Evolutionary conservation across 176 grass and related monocot species (phyloP).

Genomic region (Musa schizocarpa): DNA sequence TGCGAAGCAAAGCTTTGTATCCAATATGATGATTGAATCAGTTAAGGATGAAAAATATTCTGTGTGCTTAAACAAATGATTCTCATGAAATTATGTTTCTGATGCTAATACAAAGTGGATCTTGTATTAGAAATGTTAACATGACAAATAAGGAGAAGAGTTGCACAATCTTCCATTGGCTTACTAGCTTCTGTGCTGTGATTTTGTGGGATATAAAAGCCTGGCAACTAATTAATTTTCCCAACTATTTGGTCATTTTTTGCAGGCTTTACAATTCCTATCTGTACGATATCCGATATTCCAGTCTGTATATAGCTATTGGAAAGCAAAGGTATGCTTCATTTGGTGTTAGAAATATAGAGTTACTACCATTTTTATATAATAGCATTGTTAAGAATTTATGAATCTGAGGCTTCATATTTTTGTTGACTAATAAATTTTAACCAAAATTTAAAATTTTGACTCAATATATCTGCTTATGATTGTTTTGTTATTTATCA

Average conservation of each 20-base stretch:
- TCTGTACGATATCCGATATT: constrained; percentile 58
- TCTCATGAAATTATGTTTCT: background rate
- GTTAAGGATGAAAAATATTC: background rate
- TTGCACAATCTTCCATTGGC: background rate
- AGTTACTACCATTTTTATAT: background rate
- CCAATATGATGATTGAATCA: background rate
- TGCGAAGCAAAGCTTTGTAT: background rate
- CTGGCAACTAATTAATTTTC: constrained; percentile 2
- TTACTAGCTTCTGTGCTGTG: background rate
- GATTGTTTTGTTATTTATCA: no score
- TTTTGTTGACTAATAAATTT: background rate
- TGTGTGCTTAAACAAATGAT: background rate
- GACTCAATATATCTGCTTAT: no score
- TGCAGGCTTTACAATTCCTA: constrained; percentile 66
- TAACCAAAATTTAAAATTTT: no score
- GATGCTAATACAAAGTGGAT: background rate
- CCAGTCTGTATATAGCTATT: constrained; percentile 88
- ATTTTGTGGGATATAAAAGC: constrained; percentile 2
- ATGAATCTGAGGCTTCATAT: constrained; percentile 1
- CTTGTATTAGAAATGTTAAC: background rate
- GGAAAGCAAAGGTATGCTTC: constrained; percentile 74
- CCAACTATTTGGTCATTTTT: constrained; percentile 17
- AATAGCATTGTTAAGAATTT: no score
- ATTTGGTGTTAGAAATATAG: constrained; percentile 9
- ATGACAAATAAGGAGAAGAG: background rate